phyloP scores from a whole-genome alignment of 2,329 filamentous ascomycete genomes.

The Diaporthe sp. region DNA sequence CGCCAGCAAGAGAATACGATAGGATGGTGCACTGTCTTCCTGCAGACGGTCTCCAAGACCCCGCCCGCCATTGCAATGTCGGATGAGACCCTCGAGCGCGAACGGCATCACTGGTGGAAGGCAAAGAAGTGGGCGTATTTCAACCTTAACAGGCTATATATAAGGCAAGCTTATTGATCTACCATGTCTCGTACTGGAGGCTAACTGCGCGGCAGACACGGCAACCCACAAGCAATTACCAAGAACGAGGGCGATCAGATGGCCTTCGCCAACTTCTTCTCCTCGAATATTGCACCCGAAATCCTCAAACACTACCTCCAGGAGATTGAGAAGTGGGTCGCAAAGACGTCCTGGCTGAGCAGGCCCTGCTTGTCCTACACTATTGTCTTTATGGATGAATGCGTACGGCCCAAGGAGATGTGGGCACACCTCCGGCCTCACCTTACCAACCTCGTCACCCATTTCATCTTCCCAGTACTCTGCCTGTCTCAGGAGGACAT shows the following conservation, averaged over 20 bases:
- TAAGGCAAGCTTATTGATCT: constrained; percentile 72
- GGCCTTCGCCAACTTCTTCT: constrained; percentile 91
- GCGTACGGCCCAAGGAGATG: constrained; percentile 96
- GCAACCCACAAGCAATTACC: constrained; percentile 83
- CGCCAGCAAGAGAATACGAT: constrained; percentile 88
- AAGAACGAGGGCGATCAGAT: constrained; percentile 80
- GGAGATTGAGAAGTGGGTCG: constrained; percentile 98
- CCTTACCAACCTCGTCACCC: constrained; percentile 91
- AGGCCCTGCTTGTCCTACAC: constrained; percentile 94
- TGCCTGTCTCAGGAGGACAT: constrained; percentile 94
- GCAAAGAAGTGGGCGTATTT: constrained; percentile 99
- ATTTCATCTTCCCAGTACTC: constrained; percentile 95
- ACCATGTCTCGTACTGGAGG: not conserved
- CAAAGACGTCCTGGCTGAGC: constrained; percentile 94
- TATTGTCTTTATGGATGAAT: constrained; percentile 95
- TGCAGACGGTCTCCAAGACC: constrained; percentile 88
- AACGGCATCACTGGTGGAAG: constrained; percentile 99
- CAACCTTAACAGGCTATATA: constrained; percentile 95
- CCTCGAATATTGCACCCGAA: constrained; percentile 91
- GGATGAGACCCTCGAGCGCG: constrained; percentile 86
- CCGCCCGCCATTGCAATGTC: constrained; percentile 84
- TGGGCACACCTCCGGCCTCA: constrained; percentile 96
- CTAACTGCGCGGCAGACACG: constrained; percentile 74
- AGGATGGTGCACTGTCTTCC: constrained; percentile 95
- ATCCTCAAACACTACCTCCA: constrained; percentile 95